These are phyloP conservation scores for Fusarium sp. DNA, from an alignment of 2,329 filamentous ascomycete genomes.

Conservation along the genomic window DNA sequence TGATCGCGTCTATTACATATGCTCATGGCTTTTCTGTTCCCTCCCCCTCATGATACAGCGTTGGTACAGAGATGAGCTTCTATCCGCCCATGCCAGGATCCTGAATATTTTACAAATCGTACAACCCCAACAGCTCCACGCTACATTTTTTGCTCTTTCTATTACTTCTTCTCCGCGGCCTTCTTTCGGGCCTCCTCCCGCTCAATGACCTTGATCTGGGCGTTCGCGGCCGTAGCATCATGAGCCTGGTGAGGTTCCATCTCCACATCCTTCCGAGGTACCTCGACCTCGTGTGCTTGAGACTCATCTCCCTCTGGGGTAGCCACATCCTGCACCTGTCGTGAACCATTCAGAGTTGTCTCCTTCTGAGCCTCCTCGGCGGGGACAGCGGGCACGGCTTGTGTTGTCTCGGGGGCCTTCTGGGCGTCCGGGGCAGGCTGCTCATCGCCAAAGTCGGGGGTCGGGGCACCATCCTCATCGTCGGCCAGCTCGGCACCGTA, in stretches of 20 bases:
- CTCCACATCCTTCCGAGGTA: conserved; percentile 31
- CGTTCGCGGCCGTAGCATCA: conserved; percentile 52
- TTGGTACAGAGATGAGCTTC: conserved; percentile 46
- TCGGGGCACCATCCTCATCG: conserved; percentile 69
- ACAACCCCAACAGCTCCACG: conserved; percentile 22
- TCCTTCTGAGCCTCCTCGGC: conserved; percentile 14
- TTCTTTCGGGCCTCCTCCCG: conserved; percentile 36
- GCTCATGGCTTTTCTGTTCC: conserved; percentile 37
- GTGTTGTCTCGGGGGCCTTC: conserved; percentile 12
- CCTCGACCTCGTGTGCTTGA: conserved; percentile 27
- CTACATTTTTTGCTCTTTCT: conserved; percentile 13
- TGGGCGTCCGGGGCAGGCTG: conserved; percentile 41
- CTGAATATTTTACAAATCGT: conserved; percentile 44
- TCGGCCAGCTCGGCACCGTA: conserved; percentile 92
- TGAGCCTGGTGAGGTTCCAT: conserved; percentile 36
- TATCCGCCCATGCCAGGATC: conserved; percentile 33
- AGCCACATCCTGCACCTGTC: conserved; percentile 31
- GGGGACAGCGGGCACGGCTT: neutral
- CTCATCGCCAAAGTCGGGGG: conserved; percentile 49
- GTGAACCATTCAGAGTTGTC: conserved; percentile 10
- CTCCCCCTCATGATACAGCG: conserved; percentile 44
- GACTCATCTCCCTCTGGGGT: conserved; percentile 19
- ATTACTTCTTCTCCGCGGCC: conserved; percentile 26
- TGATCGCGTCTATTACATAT: conserved; percentile 48
- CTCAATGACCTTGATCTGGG: conserved; percentile 37